Evolutionary conservation across 495 filamentous ascomycete genomes (phyloP), one percentile per base, ranked within the genome.

Genomic region (Trichoderma gamsii): DNA sequence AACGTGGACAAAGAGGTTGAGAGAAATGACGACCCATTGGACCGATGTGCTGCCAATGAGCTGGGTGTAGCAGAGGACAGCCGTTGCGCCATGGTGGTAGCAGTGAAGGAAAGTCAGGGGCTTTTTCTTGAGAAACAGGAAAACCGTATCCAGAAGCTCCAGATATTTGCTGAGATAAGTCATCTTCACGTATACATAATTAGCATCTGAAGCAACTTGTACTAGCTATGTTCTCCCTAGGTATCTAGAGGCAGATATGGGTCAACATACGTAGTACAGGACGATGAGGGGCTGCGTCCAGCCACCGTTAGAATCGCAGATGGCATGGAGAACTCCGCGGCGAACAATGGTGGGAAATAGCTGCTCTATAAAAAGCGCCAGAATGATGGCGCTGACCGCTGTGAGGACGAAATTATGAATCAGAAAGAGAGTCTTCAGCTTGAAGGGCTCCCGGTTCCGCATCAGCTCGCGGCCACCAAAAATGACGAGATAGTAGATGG

Each of bases 51-150:
- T 82, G 68, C 90, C 90, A 69, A 91, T 83, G 69, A 93, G 85
- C 78, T 93, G 90, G 68, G 89, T 92, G 79, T 91, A 93, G 87
- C 90, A 93, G 71, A 93, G 88, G 69, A 92, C 85, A 63, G 90
- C 90, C 6, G 90, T 93, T 25, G 90, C 90, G 75, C 90, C 90
- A 75, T 93, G 89, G 81, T 93, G 90, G 77, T 92, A 93, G 79
- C 88, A 91, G 82, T 93, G 90, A 63, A 93, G 87, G 85, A 93
- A 93, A 74, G 90, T 90, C 75, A 92, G 79, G 44, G 90, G 90
- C 83, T 93, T 93, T 83, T 93, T 93, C 86, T 93, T 92, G 71
- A 92, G 79, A 79, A 92, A 88, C 68, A 93, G 79, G 83, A 93
- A 93, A 71, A 89, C 84, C 63, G 90, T 93, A 75, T 93, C 90